Evolutionary conservation across 2,329 filamentous ascomycete genomes (phyloP).

Genomic region (Paecilomyces variotii): DNA sequence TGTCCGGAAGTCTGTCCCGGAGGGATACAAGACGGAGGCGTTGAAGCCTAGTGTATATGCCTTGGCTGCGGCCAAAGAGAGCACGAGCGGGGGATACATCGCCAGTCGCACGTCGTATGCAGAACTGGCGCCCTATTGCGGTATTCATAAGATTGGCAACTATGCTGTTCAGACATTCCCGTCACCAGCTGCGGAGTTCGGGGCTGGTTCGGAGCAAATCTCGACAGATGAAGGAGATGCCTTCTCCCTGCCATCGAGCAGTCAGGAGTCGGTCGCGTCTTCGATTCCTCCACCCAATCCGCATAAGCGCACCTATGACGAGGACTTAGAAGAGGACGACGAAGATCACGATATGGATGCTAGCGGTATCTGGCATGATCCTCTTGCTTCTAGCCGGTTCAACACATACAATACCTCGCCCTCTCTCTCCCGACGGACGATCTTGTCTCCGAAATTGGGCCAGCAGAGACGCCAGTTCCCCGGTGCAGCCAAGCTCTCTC

Average conservation of each 20-base stretch:
- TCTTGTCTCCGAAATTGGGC: conserved; percentile 24
- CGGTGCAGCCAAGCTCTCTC: conserved; percentile 10
- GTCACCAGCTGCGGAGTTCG: conserved; percentile 22
- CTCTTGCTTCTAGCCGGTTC: conserved; percentile 6
- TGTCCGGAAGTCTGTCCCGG: conserved; percentile 82
- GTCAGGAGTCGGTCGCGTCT: conserved; percentile 28
- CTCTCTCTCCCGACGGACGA: conserved; percentile 15
- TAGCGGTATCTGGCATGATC: conserved; percentile 20
- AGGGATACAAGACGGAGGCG: conserved; percentile 74
- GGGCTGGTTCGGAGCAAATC: conserved; percentile 12
- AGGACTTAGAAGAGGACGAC: conserved; percentile 30
- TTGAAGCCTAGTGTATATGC: conserved; percentile 19
- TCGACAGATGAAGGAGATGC: conserved; percentile 29
- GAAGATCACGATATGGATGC: conserved; percentile 11
- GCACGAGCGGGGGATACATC: not conserved
- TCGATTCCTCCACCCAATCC: conserved; percentile 19
- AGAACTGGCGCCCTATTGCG: conserved; percentile 74
- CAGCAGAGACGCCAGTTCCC: conserved; percentile 16
- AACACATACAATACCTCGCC: not conserved
- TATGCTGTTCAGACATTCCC: conserved; percentile 49
- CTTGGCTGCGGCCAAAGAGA: conserved; percentile 2
- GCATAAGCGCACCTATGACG: conserved; percentile 37
- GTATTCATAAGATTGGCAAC: conserved; percentile 67
- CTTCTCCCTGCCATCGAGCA: conserved; percentile 32
- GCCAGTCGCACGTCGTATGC: conserved; percentile 22